These are phyloP conservation scores for Solanum sparsipilum DNA, from an alignment of 257 asterid species.

Conservation along the genomic window DNA sequence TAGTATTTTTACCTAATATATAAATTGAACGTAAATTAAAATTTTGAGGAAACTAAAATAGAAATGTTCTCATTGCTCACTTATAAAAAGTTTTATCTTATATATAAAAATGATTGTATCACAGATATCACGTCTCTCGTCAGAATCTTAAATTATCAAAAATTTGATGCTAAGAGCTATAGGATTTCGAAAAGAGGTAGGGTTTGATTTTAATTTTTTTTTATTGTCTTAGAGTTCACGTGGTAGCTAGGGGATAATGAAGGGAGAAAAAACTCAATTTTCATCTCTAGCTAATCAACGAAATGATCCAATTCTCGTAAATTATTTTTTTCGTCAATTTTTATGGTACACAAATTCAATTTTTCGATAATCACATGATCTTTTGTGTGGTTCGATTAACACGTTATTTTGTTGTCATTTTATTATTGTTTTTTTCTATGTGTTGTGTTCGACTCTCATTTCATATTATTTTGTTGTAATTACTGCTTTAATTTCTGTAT, in stretches of 20 bases:
- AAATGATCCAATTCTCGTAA: not conserved
- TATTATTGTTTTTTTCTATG: not conserved
- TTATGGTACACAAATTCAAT: not conserved
- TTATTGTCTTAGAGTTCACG: not conserved
- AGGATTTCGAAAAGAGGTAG: not conserved
- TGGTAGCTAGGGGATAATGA: rapidly evolving
- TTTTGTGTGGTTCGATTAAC: not conserved
- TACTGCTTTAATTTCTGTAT: not conserved
- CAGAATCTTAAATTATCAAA: not conserved
- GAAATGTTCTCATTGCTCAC: not conserved
- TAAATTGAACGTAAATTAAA: not conserved
- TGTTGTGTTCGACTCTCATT: not conserved
- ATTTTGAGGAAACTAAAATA: not conserved
- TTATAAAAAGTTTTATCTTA: no score
- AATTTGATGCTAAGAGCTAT: not conserved
- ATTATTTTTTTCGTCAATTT: not conserved
- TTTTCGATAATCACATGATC: not conserved
- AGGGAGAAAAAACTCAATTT: rapidly evolving
- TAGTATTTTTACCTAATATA: not conserved
- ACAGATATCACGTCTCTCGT: not conserved
- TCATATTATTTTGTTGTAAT: not conserved
- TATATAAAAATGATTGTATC: not conserved
- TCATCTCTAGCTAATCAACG: not conserved
- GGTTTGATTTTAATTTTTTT: not conserved
- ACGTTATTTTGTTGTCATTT: not conserved